A percentile compares a stretch with the other conserved stretches of the same genome.
Evolutionary conservation across 768 basidiomycete genomes (phyloP).

Genomic region (Phaffia australis): DNA sequence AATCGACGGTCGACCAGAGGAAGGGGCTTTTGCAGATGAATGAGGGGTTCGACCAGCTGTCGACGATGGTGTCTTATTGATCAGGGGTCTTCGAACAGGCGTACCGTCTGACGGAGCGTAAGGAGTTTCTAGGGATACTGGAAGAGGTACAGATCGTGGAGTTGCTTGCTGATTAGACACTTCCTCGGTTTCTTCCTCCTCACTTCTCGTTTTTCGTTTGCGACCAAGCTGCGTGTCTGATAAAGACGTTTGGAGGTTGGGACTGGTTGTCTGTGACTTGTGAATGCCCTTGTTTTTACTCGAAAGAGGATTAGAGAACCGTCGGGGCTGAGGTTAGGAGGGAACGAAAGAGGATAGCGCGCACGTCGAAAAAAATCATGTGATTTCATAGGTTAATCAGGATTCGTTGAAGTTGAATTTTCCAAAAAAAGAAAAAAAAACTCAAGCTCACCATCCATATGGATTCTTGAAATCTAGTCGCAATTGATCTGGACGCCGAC

Average conservation of each 20-base stretch:
- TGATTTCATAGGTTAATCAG: too few species aligned
- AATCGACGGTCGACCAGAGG: not conserved
- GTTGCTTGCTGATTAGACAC: not conserved
- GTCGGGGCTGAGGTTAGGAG: not conserved
- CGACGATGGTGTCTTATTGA: not conserved
- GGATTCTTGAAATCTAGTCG: too few species aligned
- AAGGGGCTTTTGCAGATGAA: not conserved
- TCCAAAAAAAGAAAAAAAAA: too few species aligned
- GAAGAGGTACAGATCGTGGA: constrained; percentile 11
- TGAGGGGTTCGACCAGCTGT: not conserved
- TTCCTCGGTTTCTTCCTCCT: constrained; percentile 10
- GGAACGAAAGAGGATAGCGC: not conserved
- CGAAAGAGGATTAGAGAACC: too few species aligned
- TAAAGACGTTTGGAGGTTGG: too few species aligned
- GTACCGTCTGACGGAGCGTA: not conserved
- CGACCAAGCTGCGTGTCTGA: too few species aligned
- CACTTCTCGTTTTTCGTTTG: not conserved
- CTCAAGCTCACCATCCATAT: too few species aligned
- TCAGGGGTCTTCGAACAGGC: not conserved
- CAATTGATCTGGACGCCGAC: too few species aligned
- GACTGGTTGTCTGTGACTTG: too few species aligned
- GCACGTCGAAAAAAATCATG: not conserved
- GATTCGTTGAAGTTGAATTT: too few species aligned
- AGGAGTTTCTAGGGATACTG: constrained; percentile 5
- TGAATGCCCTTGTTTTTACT: too few species aligned